phyloP scores from a whole-genome alignment of 306 rosid genomes.

The Echinosophora koreensis region DNA sequence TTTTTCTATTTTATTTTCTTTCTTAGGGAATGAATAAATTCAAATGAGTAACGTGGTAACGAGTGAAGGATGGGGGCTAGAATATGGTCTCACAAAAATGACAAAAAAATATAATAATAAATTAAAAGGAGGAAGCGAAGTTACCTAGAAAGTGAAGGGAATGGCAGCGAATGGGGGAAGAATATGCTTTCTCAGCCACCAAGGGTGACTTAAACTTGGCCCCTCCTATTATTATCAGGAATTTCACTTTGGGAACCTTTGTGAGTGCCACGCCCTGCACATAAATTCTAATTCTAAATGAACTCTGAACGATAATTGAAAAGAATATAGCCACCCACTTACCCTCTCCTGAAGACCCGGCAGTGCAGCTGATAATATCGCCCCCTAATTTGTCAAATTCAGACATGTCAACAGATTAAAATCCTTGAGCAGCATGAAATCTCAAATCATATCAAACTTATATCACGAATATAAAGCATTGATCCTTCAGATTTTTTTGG shows the following conservation, averaged over 20 bases:
- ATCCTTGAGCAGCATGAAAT: background rate
- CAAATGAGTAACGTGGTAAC: background rate
- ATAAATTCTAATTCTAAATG: background rate
- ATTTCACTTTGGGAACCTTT: constrained; percentile 76
- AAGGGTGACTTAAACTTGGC: constrained; percentile 64
- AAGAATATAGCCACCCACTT: background rate
- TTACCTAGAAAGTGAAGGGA: constrained; percentile 91
- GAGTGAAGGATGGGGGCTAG: too few species aligned
- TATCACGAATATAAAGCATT: background rate
- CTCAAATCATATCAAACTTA: background rate
- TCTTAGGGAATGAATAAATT: background rate
- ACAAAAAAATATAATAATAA: background rate
- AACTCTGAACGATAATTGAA: background rate
- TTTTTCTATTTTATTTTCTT: background rate
- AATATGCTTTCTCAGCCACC: constrained; percentile 67
- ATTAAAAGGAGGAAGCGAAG: background rate
- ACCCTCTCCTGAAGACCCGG: constrained; percentile 88
- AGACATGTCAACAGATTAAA: constrained; percentile 15
- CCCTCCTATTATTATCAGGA: constrained; percentile 79
- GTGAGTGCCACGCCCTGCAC: constrained; percentile 75
- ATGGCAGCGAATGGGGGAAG: constrained; percentile 60
- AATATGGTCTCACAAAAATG: background rate
- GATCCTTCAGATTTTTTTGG: background rate
- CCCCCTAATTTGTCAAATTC: constrained; percentile 66
- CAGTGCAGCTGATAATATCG: constrained; percentile 68